A percentile compares a stretch with the other conserved stretches of the same genome.
Conservation (phyloP, 2,329 filamentous ascomycete species). For the Truncatella angustata region DNA sequence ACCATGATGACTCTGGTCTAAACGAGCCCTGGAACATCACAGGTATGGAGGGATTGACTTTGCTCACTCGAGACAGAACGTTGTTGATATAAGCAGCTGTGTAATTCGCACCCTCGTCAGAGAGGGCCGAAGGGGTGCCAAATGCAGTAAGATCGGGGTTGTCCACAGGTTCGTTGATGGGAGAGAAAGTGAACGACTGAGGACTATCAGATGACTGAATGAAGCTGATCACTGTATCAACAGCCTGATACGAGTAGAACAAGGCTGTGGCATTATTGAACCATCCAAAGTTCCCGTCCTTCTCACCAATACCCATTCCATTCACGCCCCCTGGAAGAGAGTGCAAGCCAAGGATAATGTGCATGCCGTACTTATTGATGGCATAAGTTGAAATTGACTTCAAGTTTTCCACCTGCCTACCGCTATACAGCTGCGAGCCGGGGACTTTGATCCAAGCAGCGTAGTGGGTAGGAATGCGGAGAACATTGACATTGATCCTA, state of each 20-base stretch:
- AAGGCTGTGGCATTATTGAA: constrained; percentile 33
- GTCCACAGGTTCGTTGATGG: constrained; percentile 36
- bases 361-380: constrained; percentile 31
- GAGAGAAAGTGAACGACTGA: constrained; percentile 31
- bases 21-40: constrained; percentile 32
- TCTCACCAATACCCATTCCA: constrained; percentile 30
- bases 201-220: constrained; percentile 26
- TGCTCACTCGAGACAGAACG: constrained; percentile 20
- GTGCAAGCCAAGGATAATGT: constrained; percentile 33
- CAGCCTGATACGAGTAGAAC: constrained; percentile 28
- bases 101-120: constrained; percentile 27
- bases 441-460: constrained; percentile 34
- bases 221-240: constrained; percentile 30
- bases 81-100: constrained; percentile 31
- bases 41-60: constrained; percentile 26
- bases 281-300: constrained; percentile 28
- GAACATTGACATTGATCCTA: constrained; percentile 26
- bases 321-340: constrained; percentile 19
- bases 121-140: constrained; percentile 28
- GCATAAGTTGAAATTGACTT: constrained; percentile 31
- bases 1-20: constrained; percentile 24
- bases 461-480: constrained; percentile 35
- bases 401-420: constrained; percentile 29
- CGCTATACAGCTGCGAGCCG: constrained; percentile 29
- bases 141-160: constrained; percentile 32